These are phyloP conservation scores for Tilletia walkeri DNA, from an alignment of 1,284 basidiomycete genomes.

Conservation along the genomic window DNA sequence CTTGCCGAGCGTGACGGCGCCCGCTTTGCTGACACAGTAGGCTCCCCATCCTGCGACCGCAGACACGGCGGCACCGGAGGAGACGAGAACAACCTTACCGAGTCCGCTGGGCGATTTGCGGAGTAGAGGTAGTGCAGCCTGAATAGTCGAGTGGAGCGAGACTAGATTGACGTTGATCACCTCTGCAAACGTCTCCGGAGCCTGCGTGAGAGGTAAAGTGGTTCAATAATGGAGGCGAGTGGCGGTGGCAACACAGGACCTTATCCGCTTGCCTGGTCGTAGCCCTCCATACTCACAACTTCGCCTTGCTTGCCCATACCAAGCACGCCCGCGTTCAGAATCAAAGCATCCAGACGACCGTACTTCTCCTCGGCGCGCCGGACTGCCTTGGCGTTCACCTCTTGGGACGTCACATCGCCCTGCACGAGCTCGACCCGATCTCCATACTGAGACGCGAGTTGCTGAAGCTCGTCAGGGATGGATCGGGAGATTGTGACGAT, in stretches of 20 bases:
- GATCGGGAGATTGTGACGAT: conserved; percentile 77
- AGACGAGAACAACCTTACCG: conserved; percentile 74
- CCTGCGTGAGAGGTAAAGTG: conserved; percentile 37
- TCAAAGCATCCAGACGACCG: conserved; percentile 68
- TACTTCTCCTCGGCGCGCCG: conserved; percentile 65
- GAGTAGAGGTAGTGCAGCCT: conserved; percentile 67
- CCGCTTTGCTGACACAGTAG: conserved; percentile 69
- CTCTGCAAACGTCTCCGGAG: conserved; percentile 62
- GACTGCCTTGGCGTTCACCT: conserved; percentile 63
- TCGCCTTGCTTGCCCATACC: conserved; percentile 44
- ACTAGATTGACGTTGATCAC: conserved; percentile 80
- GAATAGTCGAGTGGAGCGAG: conserved; percentile 69
- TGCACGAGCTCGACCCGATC: conserved; percentile 58
- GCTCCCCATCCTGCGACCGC: conserved; percentile 70
- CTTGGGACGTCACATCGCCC: conserved; percentile 68
- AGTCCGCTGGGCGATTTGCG: conserved; percentile 58
- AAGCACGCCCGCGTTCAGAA: conserved; percentile 76
- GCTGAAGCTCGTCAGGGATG: conserved; percentile 65
- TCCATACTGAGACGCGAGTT: conserved; percentile 59
- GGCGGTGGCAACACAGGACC: no score
- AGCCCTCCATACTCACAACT: conserved; percentile 18
- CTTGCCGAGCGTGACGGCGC: conserved; percentile 75
- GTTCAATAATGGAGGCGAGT: not conserved
- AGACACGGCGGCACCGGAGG: conserved; percentile 74
- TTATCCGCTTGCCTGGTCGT: no score